Base-by-base conservation (phyloP, 805 yeast species). In the Saccharomycopsis oosterbeekiorum region DNA sequence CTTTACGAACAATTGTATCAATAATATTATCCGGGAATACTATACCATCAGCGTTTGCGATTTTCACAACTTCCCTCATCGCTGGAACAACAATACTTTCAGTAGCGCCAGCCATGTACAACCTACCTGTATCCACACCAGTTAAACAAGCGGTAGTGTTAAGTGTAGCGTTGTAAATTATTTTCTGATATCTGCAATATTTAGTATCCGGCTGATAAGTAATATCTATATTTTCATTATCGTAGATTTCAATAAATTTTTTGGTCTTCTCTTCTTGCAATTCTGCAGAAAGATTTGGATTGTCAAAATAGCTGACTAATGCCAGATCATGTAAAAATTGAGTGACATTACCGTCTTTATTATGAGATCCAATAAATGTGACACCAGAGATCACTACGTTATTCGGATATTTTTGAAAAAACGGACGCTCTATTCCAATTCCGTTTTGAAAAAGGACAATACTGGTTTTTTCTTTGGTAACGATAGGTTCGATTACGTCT, bases 1-100 rank as follows among this genome's bases (percentile, higher is more conserved):
- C 88, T 19, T 82, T 76, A 65, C 82, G 84, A 40, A 82, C 70
- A 75, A 83, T 80, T 55, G 67, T 63, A 34, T 80, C 75, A 62
- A 81, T 81, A 24, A 77, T 70, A 19, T 73, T 80, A 26, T 71
- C 77, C 1, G 83, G 82, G 39, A 87, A 67, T 4, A 74, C 76
- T 40, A 80, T 78, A 0, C 89, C 89, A 62, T 85, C 92, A 8
- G 88, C 82, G 58, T 79, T 80, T 12, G 96, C 96, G 62, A 87
- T 79, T 2, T 76, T 78, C 17, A 80, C 70, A n/a, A 88, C 76
- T 70, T 88, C 96, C 41, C 75, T 71, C 91, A 86, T 86, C 0
- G 88, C 86, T 2, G 89, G 89, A 47, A 72, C 64, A 8, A 79
- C 70, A 12, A 82, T 64, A 0, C 71, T 60, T 15, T 76, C 74